phyloP scores from a whole-genome alignment of 441 rosid species.

The Bocquillonia castaneifolia region DNA sequence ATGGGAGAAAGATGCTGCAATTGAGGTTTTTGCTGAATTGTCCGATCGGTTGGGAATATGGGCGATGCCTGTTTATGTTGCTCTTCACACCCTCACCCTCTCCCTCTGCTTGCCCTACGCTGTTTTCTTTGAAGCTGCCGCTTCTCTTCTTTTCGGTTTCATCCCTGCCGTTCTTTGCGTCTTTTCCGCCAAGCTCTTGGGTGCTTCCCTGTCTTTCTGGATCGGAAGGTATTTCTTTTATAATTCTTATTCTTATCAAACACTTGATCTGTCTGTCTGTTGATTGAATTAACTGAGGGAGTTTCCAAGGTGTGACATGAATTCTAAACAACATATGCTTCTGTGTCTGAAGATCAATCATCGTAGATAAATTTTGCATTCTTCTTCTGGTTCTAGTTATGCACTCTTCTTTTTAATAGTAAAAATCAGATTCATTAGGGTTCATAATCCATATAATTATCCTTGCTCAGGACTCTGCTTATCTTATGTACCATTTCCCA shows the following conservation, averaged over 20 bases:
- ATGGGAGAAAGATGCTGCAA: constrained; percentile 55
- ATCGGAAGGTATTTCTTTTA: constrained; percentile 60
- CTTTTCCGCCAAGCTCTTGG: constrained; percentile 70
- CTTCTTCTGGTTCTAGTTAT: no score
- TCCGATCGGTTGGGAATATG: constrained; percentile 70
- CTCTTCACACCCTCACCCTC: constrained; percentile 61
- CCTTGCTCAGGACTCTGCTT: no score
- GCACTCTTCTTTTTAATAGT: no score
- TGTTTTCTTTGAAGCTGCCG: constrained; percentile 83
- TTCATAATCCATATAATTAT: no score
- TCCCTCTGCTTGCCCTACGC: constrained; percentile 81
- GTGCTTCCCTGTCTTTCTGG: constrained; percentile 86
- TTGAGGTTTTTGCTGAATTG: constrained; percentile 42
- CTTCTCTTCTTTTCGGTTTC: constrained; percentile 78
- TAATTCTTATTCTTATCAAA: not conserved
- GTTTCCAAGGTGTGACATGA: no score
- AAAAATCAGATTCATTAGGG: no score
- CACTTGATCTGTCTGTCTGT: no score
- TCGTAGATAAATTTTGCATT: no score
- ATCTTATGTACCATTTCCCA: no score
- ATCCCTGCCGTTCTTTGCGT: constrained; percentile 71
- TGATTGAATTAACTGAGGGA: no score
- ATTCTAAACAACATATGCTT: no score
- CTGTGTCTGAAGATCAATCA: no score
- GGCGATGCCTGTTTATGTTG: constrained; percentile 79